Evolutionary conservation across 371 early-diverging fungal genomes (phyloP).

Genomic region (Mortierella sp.): DNA sequence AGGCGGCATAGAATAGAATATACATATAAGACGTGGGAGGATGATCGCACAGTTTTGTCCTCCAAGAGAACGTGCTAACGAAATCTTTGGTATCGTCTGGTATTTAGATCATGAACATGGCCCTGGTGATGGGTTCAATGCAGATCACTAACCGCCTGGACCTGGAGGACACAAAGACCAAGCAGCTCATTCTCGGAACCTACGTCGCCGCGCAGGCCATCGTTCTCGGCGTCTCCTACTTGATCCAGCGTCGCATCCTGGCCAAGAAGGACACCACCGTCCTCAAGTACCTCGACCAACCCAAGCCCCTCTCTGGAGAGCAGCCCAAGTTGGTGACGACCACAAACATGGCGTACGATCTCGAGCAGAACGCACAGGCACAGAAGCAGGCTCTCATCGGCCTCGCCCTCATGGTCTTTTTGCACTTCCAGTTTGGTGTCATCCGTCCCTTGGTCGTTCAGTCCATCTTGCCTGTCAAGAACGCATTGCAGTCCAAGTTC

Average conservation of each 20-base stretch:
- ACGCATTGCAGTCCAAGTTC: conserved; percentile 75
- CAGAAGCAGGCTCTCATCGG: conserved; percentile 78
- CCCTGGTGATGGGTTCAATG: conserved; percentile 75
- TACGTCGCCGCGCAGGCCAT: conserved; percentile 76
- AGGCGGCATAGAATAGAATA: too few species aligned
- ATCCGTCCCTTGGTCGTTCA: conserved; percentile 92
- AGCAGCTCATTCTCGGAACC: conserved; percentile 69
- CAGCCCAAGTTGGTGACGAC: conserved; percentile 64
- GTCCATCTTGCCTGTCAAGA: conserved; percentile 84
- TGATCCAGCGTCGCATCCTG: conserved; percentile 66
- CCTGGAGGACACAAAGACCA: conserved; percentile 73
- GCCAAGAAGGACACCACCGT: conserved; percentile 81
- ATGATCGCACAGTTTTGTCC: background rate
- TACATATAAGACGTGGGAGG: too few species aligned
- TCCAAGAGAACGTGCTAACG: background rate
- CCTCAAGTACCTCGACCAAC: conserved; percentile 70
- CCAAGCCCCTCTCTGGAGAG: conserved; percentile 59
- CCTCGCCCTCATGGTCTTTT: conserved; percentile 76
- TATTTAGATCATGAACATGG: conserved; percentile 70
- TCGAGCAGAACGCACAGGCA: conserved; percentile 78
- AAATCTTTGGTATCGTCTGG: background rate
- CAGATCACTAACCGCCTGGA: conserved; percentile 77
- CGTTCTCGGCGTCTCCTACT: conserved; percentile 64
- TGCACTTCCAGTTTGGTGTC: conserved; percentile 92
- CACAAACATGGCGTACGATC: conserved; percentile 85